phyloP scores from a whole-genome alignment of 179 eudicot genomes.

The Pouteria campechiana region DNA sequence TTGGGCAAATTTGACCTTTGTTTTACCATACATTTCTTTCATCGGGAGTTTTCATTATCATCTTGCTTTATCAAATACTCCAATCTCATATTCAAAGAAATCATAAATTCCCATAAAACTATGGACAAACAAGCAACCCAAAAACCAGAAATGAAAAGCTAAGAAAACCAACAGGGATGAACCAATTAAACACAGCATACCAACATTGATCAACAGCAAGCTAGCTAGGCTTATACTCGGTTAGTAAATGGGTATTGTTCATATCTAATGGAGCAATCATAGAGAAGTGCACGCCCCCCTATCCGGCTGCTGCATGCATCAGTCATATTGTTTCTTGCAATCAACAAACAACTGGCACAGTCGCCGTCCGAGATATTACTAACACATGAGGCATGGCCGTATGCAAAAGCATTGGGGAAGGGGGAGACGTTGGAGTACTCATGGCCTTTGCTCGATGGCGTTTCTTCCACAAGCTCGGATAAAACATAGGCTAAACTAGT shows the following conservation, averaged over 20 bases:
- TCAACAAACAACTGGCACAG: slow-evolving; percentile 26
- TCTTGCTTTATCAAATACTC: no score
- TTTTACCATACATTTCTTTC: no score
- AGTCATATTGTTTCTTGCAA: slow-evolving; percentile 23
- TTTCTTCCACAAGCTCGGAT: slow-evolving; percentile 12
- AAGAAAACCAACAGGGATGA: no score
- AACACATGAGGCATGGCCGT: slow-evolving; percentile 30
- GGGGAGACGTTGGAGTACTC: slow-evolving; percentile 31
- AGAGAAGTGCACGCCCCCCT: slow-evolving; percentile 23
- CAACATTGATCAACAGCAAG: no score
- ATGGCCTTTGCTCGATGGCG: slow-evolving; percentile 14
- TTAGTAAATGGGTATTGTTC: slow-evolving; percentile 35
- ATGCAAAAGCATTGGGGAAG: slow-evolving; percentile 36
- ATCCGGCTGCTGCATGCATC: slow-evolving; percentile 15
- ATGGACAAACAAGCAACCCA: no score
- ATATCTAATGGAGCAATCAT: slow-evolving; percentile 32
- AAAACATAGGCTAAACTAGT: slow-evolving; percentile 29
- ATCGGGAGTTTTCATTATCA: no score
- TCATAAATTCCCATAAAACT: no score
- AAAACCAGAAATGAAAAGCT: no score
- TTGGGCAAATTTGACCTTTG: no score
- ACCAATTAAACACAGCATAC: no score
- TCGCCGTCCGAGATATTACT: slow-evolving; percentile 17
- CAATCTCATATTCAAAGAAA: no score
- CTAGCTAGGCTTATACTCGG: neutral